Conservation (phyloP, 805 yeast genomes). For the Candida qinlingensis region DNA sequence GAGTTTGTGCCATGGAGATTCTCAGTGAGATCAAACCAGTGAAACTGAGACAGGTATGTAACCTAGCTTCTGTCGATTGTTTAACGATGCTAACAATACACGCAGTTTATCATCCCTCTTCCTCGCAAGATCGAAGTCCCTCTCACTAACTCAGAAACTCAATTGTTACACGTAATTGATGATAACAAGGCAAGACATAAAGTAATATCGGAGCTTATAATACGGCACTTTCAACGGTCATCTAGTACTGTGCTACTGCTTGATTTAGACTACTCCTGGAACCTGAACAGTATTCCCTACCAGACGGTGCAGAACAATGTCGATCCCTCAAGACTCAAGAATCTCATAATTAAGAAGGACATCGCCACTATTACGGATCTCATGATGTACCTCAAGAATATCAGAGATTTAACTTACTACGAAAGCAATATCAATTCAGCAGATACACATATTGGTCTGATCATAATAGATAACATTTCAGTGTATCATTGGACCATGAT, state of each 20-base stretch:
- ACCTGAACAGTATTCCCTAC: neutral
- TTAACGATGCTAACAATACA: neutral
- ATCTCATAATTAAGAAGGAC: neutral
- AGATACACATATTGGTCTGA: neutral
- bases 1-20: neutral
- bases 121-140: neutral
- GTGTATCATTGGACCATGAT: slow-evolving; percentile 4
- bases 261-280: slow-evolving; percentile 12
- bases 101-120: slow-evolving; percentile 1
- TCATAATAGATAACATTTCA: slow-evolving; percentile 6
- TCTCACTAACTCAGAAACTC: neutral
- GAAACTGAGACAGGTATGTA: neutral
- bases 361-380: neutral
- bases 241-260: neutral
- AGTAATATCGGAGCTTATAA: neutral
- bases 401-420: neutral
- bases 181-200: slow-evolving; percentile 1
- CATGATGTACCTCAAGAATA: neutral
- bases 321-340: neutral
- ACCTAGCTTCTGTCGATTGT: too few relatives aligned
- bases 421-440: neutral
- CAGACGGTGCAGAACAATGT: neutral
- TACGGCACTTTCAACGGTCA: neutral
- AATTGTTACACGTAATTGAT: slow-evolving; percentile 5
- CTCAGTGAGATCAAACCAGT: neutral